Evolutionary conservation across 139 green algal species (phyloP).

Genomic region (Chlamydomonas sphaeroides): DNA sequence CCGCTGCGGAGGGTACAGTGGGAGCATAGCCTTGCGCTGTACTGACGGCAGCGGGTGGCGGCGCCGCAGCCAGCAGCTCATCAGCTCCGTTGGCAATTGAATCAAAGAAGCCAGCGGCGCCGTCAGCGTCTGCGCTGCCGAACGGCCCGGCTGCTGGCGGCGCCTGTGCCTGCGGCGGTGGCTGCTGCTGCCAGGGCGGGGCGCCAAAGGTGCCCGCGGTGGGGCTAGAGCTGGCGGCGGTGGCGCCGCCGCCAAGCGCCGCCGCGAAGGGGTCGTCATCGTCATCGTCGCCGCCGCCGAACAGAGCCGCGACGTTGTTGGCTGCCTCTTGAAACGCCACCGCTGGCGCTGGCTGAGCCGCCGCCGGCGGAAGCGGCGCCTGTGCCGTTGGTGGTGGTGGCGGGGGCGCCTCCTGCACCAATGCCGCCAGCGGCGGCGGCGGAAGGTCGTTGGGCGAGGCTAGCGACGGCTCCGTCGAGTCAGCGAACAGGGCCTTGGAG

Average conservation of each 20-base stretch:
- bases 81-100: neutral
- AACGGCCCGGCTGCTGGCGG: neutral
- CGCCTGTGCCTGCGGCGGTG: neutral
- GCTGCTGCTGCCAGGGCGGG: neutral
- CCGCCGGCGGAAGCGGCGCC: neutral
- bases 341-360: neutral
- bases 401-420: neutral
- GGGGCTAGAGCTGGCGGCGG: neutral
- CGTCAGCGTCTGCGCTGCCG: neutral
- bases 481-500: conserved; percentile 4
- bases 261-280: conserved; percentile 1
- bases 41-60: too few relatives aligned
- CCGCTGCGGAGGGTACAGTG: too few relatives aligned
- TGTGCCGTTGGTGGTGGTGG: neutral
- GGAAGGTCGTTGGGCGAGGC: neutral
- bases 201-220: neutral
- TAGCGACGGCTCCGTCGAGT: neutral
- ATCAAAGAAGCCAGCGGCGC: neutral
- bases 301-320: neutral
- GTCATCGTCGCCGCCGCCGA: conserved; percentile 2
- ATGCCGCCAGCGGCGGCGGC: neutral
- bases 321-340: neutral
- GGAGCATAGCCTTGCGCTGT: too few relatives aligned
- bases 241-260: too few relatives aligned
- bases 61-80: neutral